A percentile compares a stretch with the other conserved stretches of the same genome.
phyloP scores from a whole-genome alignment of 2,329 filamentous ascomycete genomes.

The Fusarium neocosmosporiellum region DNA sequence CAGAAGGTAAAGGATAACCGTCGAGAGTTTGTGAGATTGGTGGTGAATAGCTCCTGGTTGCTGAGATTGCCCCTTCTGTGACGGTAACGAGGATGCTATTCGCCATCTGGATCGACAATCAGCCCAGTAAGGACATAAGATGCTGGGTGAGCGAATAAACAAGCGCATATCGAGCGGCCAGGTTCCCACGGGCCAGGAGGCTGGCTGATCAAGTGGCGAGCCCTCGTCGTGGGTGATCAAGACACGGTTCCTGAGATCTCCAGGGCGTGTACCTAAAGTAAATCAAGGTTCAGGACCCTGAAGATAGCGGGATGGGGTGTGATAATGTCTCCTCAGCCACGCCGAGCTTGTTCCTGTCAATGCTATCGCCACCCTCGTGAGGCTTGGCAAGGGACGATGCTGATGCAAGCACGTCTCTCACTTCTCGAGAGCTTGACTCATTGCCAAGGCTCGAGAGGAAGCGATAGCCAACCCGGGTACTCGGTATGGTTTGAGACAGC shows the following conservation, averaged over 20 bases:
- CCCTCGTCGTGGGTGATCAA: not conserved
- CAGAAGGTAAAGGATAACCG: not conserved
- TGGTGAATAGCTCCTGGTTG: not conserved
- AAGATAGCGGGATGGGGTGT: constrained; percentile 18
- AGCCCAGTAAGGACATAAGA: not conserved
- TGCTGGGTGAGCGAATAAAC: not conserved
- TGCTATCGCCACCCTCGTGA: not conserved
- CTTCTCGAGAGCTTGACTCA: not conserved
- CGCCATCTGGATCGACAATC: not conserved
- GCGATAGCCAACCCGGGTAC: not conserved
- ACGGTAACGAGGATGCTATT: not conserved
- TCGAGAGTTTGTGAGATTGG: not conserved
- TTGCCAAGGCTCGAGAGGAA: not conserved
- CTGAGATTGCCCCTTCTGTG: not conserved
- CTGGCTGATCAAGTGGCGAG: not conserved
- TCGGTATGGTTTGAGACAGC: not conserved
- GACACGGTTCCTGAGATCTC: constrained; percentile 8
- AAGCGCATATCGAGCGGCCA: not conserved
- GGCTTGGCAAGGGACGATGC: not conserved
- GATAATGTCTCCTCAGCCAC: not conserved
- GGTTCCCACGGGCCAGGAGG: not conserved
- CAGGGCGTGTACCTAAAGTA: not conserved
- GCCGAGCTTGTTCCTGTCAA: constrained; percentile 1
- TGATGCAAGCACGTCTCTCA: not conserved
- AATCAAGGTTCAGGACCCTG: constrained; percentile 14